A percentile compares a stretch with the other conserved stretches of the same genome.
Evolutionary conservation across 345 rosid species (phyloP).

Genomic region (Euphorbia pulcherrima): DNA sequence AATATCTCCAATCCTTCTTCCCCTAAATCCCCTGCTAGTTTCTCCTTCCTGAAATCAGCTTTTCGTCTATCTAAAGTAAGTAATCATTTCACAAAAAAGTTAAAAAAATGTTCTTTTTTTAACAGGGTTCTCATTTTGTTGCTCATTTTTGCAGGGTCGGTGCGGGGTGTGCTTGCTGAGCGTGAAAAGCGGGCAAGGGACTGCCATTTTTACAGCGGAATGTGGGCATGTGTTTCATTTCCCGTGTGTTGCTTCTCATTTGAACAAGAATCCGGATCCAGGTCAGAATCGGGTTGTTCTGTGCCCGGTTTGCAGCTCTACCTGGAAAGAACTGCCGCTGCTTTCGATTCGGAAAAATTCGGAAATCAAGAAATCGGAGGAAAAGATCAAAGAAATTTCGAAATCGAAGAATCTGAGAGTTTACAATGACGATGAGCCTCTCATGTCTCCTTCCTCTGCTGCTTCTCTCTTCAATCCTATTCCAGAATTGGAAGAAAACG

Average conservation of each 20-base stretch:
- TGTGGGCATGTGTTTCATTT: constrained; percentile 80
- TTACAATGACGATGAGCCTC: constrained; percentile 79
- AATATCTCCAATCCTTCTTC: constrained; percentile 57
- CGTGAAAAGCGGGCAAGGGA: constrained; percentile 66
- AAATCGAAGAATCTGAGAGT: constrained; percentile 42
- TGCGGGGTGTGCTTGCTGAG: constrained; percentile 75
- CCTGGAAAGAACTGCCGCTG: constrained; percentile 61
- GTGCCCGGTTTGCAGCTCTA: constrained; percentile 69
- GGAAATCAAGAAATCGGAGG: constrained; percentile 21
- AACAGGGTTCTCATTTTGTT: too few species aligned
- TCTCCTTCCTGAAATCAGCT: constrained; percentile 62
- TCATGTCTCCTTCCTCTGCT: constrained; percentile 49
- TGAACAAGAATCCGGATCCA: constrained; percentile 20
- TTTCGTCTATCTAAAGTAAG: constrained; percentile 67
- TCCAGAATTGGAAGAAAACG: constrained; percentile 73
- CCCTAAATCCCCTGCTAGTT: constrained; percentile 67
- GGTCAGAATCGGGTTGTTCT: constrained; percentile 29
- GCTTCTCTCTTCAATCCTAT: constrained; percentile 56
- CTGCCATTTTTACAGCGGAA: constrained; percentile 82
- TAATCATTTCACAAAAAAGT: too few species aligned
- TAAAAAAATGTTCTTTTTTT: not conserved
- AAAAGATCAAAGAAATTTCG: constrained; percentile 16
- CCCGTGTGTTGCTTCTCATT: constrained; percentile 56
- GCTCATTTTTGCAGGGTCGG: constrained; percentile 36
- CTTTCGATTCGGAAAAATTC: constrained; percentile 15